These are phyloP conservation scores for Lotmaria passim DNA, from an alignment of 208 protist genomes.

Conservation along the genomic window DNA sequence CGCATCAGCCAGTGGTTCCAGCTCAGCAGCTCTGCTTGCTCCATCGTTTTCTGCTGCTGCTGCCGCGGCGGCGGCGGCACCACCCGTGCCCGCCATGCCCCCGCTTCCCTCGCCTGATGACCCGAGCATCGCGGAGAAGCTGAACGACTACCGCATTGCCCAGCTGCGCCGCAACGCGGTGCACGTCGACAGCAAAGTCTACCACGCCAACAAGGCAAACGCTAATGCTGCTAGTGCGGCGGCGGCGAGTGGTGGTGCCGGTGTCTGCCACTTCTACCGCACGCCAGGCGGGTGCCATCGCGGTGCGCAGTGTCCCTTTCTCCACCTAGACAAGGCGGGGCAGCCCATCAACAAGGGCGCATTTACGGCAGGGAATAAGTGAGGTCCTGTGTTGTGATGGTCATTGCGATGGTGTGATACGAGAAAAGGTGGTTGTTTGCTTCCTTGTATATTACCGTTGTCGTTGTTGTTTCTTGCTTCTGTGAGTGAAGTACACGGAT, in stretches of 20 bases:
- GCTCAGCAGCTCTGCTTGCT: neutral
- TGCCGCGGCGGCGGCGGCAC: neutral
- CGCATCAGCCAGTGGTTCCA: neutral
- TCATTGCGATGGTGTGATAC: too few relatives aligned
- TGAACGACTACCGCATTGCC: constrained; percentile 74
- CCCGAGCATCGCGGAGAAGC: constrained; percentile 35
- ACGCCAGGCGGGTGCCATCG: constrained; percentile 70
- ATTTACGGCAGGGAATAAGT: neutral
- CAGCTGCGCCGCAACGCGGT: constrained; percentile 76
- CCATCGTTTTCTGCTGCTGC: constrained; percentile 2
- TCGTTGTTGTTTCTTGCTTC: too few relatives aligned
- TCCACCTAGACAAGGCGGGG: constrained; percentile 64
- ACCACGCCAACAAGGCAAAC: constrained; percentile 16
- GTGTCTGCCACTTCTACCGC: constrained; percentile 68
- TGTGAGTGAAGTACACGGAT: too few relatives aligned
- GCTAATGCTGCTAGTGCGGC: neutral
- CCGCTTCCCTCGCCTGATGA: constrained; percentile 35
- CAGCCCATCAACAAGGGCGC: constrained; percentile 19
- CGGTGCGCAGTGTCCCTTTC: constrained; percentile 65
- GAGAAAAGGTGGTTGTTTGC: too few relatives aligned
- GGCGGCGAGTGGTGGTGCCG: neutral
- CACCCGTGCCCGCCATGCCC: neutral
- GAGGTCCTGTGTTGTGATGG: too few relatives aligned
- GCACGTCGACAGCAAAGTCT: constrained; percentile 65
- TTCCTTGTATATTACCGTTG: too few relatives aligned